These are phyloP conservation scores for Blastocystis sp. DNA, from an alignment of 352 stramenopile genomes.

Conservation along the genomic window DNA sequence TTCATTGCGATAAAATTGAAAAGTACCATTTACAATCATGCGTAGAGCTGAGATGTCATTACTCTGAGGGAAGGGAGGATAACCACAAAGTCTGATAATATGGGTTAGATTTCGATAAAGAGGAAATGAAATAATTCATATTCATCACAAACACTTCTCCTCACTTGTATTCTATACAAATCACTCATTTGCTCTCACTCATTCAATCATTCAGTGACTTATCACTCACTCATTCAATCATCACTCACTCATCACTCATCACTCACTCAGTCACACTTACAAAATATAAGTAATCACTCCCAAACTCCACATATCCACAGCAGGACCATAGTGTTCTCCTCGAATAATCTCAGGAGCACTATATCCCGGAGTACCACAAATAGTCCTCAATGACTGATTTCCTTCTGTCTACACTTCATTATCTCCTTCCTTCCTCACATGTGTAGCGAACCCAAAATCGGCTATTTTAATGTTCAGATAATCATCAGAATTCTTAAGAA, in stretches of 20 bases:
- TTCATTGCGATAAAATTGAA: conserved; percentile 79
- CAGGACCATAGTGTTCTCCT: conserved; percentile 77
- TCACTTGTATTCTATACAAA: too few species aligned
- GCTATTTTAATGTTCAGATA: conserved; percentile 82
- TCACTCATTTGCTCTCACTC: too few species aligned
- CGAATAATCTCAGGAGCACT: conserved; percentile 80
- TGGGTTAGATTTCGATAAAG: too few species aligned
- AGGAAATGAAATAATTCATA: too few species aligned
- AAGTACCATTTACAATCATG: conserved; percentile 79
- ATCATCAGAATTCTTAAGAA: conserved; percentile 78
- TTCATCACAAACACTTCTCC: too few species aligned
- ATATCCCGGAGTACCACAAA: conserved; percentile 77
- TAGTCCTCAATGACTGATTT: conserved; percentile 76
- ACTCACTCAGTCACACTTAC: conserved; percentile 76
- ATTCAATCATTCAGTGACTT: too few species aligned
- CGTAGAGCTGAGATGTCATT: conserved; percentile 78
- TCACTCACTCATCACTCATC: conserved; percentile 40
- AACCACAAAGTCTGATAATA: conserved; percentile 73
- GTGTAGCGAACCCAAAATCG: conserved; percentile 80
- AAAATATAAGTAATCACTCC: conserved; percentile 84
- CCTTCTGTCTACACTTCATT: conserved; percentile 70
- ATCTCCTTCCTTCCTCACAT: not conserved
- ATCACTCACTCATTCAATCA: not conserved
- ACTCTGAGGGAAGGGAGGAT: conserved; percentile 81
- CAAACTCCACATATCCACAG: conserved; percentile 82